Evolutionary conservation across 306 rosid genomes (phyloP), one percentile per base, ranked within the genome.

Genomic region (Cucurbita pepo): DNA sequence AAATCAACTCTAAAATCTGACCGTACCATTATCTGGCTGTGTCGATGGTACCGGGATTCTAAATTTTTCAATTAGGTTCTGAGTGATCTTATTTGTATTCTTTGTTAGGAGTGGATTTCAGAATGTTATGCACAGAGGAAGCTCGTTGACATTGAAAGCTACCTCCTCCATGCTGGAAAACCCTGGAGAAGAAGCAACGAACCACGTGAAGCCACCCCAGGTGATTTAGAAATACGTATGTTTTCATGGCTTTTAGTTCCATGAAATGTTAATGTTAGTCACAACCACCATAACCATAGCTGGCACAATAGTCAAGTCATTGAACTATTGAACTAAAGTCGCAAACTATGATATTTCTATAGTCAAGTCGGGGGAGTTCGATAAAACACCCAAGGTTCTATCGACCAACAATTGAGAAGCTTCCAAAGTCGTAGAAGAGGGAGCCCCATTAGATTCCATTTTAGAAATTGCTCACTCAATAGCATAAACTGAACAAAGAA

Each of bases 141-240:
- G 90, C 94, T 94, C 51, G 57, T 87, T 53, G 98, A 90, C 52
- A 90, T 90, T 81, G 98, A 94, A 69, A 83, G 59, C 76, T 86
- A 86, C 79, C 84, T 94, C 30, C 83, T 88, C 84, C 87, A 88
- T 83, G 88, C 86, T 56, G 96, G 98, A 69, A 90, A 88, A 75
- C 96, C 97, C 14, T 94, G 97, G 98, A 88, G 95, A 62, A 87
- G 86, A 87, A 82, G 87, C 77, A 50, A 82, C 62, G 78, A 44
- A 72, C 66, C 89, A 54, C 82, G 53, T 34, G 84, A 81, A 69
- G 63, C 56, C 70, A 69, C 30, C 63, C 80, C 76, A 83, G 96
- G 98, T 90, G 61, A 82, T 61, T 73, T 61, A 72, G n/a, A 69
- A 73, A 22, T 70, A 47, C 7, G 0, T 47, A 67, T 5, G 53